Evolutionary conservation across 768 basidiomycete genomes (phyloP).

Genomic region (Pleurotus sapidus): DNA sequence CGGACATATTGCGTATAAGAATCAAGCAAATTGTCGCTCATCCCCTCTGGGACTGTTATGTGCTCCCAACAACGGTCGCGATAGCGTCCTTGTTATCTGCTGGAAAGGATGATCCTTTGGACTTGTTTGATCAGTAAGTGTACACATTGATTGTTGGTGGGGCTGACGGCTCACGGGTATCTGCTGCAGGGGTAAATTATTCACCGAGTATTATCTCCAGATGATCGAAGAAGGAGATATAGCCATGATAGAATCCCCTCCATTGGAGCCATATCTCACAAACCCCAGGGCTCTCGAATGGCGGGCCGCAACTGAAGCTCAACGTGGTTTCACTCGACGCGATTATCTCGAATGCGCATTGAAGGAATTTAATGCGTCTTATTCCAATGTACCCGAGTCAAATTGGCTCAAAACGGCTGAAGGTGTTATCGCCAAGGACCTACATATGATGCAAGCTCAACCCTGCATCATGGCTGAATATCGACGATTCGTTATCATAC

Average conservation of each 20-base stretch:
- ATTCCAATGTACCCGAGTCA: conserved; percentile 28
- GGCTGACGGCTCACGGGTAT: not conserved
- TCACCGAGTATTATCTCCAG: conserved; percentile 36
- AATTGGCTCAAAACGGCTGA: conserved; percentile 38
- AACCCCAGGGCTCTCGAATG: conserved; percentile 15
- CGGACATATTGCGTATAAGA: conserved; percentile 40
- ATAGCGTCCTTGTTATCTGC: conserved; percentile 42
- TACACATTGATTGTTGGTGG: not conserved
- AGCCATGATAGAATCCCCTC: conserved; percentile 50
- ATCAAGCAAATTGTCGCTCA: conserved; percentile 55
- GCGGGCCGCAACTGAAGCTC: conserved; percentile 36
- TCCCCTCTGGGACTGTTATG: conserved; percentile 66
- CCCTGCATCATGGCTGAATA: conserved; percentile 59
- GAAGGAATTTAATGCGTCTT: conserved; percentile 33
- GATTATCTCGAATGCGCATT: conserved; percentile 44
- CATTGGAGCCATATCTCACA: conserved; percentile 24
- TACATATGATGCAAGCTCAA: conserved; percentile 56
- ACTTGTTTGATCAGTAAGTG: conserved; percentile 37
- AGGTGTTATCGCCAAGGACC: conserved; percentile 43
- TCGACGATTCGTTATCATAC: conserved; percentile 65
- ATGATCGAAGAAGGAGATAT: conserved; percentile 57
- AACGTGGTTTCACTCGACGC: conserved; percentile 29
- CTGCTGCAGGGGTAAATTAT: conserved; percentile 34
- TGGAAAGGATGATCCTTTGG: conserved; percentile 36
- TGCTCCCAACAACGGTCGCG: conserved; percentile 64